phyloP scores from a whole-genome alignment of 2,329 filamentous ascomycete genomes.

The Didymella exigua region DNA sequence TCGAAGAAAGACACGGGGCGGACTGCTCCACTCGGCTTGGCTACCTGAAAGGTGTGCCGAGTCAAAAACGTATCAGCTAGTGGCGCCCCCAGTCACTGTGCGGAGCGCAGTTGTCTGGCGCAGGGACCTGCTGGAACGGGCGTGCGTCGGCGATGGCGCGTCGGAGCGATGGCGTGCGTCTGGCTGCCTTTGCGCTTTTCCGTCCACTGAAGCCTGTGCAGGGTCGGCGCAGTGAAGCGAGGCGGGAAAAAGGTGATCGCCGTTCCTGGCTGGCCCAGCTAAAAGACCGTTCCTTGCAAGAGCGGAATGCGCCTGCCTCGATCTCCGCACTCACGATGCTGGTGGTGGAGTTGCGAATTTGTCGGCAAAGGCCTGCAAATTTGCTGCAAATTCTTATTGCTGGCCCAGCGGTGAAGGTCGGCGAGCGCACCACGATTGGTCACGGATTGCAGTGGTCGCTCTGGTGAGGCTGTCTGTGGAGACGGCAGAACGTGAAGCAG shows the following conservation, averaged over 20 bases:
- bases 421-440: constrained; percentile 15
- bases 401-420: constrained; percentile 17
- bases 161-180: constrained; percentile 31
- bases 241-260: constrained; percentile 5
- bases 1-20: constrained; percentile 30
- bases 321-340: constrained; percentile 18
- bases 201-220: constrained; percentile 9
- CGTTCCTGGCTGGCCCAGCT: constrained; percentile 12
- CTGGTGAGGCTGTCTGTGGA: constrained; percentile 18
- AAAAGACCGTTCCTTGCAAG: not conserved
- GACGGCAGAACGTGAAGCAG: constrained; percentile 12
- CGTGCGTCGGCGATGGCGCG: constrained; percentile 19
- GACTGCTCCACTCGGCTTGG: constrained; percentile 31
- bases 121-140: constrained; percentile 18
- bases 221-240: constrained; percentile 11
- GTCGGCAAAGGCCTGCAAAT: constrained; percentile 17
- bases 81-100: constrained; percentile 24
- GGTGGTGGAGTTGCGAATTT: constrained; percentile 7
- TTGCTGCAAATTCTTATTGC: constrained; percentile 16
- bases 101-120: constrained; percentile 18
- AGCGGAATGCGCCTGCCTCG: constrained; percentile 10
- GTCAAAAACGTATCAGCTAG: constrained; percentile 31
- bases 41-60: constrained; percentile 28
- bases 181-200: constrained; percentile 15
- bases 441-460: constrained; percentile 13